These are phyloP conservation scores for Dioscorea zingiberensis DNA, from an alignment of 106 monocot species.

Conservation along the genomic window DNA sequence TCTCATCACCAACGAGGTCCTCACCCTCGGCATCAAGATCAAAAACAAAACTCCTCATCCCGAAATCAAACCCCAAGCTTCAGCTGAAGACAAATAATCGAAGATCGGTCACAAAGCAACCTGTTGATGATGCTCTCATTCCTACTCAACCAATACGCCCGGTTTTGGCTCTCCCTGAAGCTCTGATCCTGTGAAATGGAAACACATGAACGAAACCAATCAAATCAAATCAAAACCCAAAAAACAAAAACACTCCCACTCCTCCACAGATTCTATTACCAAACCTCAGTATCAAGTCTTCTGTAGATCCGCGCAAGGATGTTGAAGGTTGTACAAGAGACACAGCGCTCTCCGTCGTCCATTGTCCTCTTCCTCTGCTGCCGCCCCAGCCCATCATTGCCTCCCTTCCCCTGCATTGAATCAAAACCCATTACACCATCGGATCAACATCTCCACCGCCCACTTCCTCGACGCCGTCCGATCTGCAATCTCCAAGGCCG, in stretches of 20 bases:
- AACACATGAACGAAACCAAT: not conserved
- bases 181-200: not conserved
- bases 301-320: conserved; percentile 85
- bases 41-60: not conserved
- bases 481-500: no score
- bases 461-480: no score
- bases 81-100: conserved; percentile 39
- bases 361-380: conserved; percentile 1
- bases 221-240: not conserved
- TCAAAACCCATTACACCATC: not conserved
- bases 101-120: conserved; percentile 68
- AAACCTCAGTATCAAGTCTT: conserved; percentile 54
- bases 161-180: conserved; percentile 73
- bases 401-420: not conserved
- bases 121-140: conserved; percentile 82
- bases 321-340: conserved; percentile 82
- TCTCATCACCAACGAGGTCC: no score
- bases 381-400: not conserved
- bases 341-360: conserved; percentile 17
- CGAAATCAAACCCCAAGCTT: not conserved
- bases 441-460: no score
- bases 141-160: conserved; percentile 69
- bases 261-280: no score
- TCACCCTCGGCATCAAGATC: not conserved
- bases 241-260: no score